phyloP scores from a whole-genome alignment of 2,329 filamentous ascomycete genomes.

The Massarina eburnea region DNA sequence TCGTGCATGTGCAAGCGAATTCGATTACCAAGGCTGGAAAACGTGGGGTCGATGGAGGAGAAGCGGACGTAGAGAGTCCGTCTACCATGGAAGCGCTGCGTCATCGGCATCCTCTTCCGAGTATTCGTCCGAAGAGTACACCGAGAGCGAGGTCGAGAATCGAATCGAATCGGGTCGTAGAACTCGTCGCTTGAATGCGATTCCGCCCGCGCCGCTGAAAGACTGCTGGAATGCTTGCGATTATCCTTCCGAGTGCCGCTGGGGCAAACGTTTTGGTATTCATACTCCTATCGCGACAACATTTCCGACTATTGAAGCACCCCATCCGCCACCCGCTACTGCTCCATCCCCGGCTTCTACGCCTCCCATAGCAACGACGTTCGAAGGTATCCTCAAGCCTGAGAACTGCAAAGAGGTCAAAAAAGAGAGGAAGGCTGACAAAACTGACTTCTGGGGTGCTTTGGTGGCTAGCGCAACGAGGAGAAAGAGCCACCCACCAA shows the following conservation, averaged over 20 bases:
- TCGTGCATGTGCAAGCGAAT: conserved; percentile 52
- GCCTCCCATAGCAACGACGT: conserved; percentile 5
- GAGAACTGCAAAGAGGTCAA: conserved; percentile 12
- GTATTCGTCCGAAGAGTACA: not conserved
- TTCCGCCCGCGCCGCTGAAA: conserved; percentile 10
- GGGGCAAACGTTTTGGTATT: conserved; percentile 33
- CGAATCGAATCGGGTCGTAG: not conserved
- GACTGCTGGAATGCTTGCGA: conserved; percentile 51
- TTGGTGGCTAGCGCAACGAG: conserved; percentile 29
- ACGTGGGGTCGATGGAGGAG: conserved; percentile 49
- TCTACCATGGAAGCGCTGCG: conserved; percentile 16
- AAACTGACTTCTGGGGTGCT: conserved; percentile 26
- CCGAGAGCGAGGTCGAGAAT: not conserved
- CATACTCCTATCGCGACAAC: conserved; percentile 20
- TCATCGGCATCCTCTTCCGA: not conserved
- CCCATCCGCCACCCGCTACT: conserved; percentile 8
- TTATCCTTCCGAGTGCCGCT: conserved; percentile 51
- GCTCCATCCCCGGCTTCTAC: not conserved
- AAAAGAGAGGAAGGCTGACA: conserved; percentile 12
- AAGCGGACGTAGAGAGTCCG: conserved; percentile 14
- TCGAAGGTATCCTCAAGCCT: conserved; percentile 18
- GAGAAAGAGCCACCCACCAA: conserved; percentile 15
- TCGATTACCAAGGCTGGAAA: conserved; percentile 58
- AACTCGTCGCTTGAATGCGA: not conserved
- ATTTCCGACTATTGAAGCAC: conserved; percentile 4